Base-by-base conservation (phyloP, 768 basidiomycete genomes). In the Cystofilobasidium ferigula region DNA sequence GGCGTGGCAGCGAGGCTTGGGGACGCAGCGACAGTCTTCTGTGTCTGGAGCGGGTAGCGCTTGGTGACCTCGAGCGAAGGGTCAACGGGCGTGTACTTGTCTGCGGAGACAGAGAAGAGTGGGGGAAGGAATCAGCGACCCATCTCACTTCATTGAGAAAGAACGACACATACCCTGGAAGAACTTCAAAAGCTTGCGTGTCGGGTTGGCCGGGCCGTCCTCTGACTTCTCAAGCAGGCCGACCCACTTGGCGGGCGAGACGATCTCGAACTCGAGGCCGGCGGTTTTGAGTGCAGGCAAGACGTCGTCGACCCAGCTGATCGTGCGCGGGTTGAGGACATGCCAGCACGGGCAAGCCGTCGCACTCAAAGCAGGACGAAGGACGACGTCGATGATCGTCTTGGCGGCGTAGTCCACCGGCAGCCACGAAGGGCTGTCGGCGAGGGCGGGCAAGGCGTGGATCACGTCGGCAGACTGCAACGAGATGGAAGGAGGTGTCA, bases 341-440 rank as follows among this genome's bases (percentile, higher is more conserved):
- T 68, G 61, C 35, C 60, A 62, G 38, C 48, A 59, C 70, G 58
- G 71, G 63, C 43, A 77, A 71, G 16, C 77, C 72, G 68, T 79
- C 77, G 40, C 78, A 70, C 59, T 80, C 75, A 70, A 78, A 79
- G 70, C 78, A 77, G 5, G 79, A 64, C 57, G 7, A 57, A 65
- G 20, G 69, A 80, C 74, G 59, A 83, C 76, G 65, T 84, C 81
- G 43, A 76, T 69, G 68, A 83, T 81, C 22, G 77, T 78, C 38
- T 74, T 74, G 10, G 78, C 82, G 0, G 82, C 82, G 60, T 75
- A 77, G 74, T 84, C 78, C 59, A 83, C 81, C 0, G 83, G 82
- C 1, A 84, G 75, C 82, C 82, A 83, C 0, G 80, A 78, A 5
- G 77, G 77, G 34, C 75, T 71, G 45, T 77, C 76, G 30, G 75